Conservation (phyloP, 495 filamentous ascomycete genomes). For the Talaromyces proteolyticus region DNA sequence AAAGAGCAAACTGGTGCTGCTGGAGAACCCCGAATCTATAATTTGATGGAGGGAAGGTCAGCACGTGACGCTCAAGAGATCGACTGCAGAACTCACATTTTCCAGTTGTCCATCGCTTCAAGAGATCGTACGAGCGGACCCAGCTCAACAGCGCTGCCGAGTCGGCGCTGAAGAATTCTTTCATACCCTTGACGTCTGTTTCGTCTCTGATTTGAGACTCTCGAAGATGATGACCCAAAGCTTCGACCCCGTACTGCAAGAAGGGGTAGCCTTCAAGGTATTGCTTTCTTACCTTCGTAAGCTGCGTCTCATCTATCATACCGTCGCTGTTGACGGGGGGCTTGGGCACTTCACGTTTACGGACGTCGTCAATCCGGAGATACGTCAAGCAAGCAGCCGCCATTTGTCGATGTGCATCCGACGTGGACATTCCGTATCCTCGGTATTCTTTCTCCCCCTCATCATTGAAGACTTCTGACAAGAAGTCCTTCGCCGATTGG, state of each 20-base stretch:
- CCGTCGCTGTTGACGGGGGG: slow-evolving; percentile 1
- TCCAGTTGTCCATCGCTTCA: slow-evolving; percentile 4
- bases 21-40: slow-evolving; percentile 1
- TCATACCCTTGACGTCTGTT: slow-evolving; percentile 1
- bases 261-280: neutral
- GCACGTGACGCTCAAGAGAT: neutral
- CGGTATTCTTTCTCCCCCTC: neutral
- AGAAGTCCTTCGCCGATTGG: slow-evolving; percentile 2
- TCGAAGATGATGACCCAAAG: slow-evolving; percentile 4
- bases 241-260: slow-evolving; percentile 1
- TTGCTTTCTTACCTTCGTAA: neutral
- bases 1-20: slow-evolving; percentile 2
- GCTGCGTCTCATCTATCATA: slow-evolving; percentile 3
- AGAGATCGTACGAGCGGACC: slow-evolving; percentile 5
- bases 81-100: slow-evolving; percentile 2
- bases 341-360: slow-evolving; percentile 1
- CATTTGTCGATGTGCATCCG: slow-evolving; percentile 2
- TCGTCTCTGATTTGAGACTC: slow-evolving; percentile 1
- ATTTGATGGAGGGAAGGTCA: neutral
- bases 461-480: neutral
- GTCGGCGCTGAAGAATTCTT: slow-evolving; percentile 1
- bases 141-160: slow-evolving; percentile 1
- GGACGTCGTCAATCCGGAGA: neutral
- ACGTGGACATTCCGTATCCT: slow-evolving; percentile 1
- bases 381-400: slow-evolving; percentile 1